Evolutionary conservation across 306 rosid species (phyloP).

Genomic region (Ceratonia siliqua): DNA sequence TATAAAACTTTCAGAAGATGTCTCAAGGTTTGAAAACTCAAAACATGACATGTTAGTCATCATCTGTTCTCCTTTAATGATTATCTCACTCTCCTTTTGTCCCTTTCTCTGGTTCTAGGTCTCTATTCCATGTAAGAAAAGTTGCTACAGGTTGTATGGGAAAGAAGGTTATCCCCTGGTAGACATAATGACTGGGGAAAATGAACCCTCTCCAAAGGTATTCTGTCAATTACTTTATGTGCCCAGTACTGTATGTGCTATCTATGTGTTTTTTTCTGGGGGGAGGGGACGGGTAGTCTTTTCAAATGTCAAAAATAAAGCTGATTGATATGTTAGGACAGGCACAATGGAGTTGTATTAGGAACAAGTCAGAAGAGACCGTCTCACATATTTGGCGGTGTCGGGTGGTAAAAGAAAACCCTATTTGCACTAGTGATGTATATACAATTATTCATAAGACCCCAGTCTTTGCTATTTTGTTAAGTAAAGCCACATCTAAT

Average conservation of each 20-base stretch:
- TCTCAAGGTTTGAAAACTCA: constrained; percentile 66
- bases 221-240: constrained; percentile 14
- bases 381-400: neutral
- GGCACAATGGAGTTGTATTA: neutral
- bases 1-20: constrained; percentile 83
- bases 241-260: neutral
- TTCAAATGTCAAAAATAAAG: neutral
- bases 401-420: neutral
- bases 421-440: neutral
- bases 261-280: neutral
- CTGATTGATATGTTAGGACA: neutral
- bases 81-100: neutral
- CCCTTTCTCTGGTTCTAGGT: constrained; percentile 52
- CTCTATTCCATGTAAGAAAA: constrained; percentile 84
- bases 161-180: constrained; percentile 81
- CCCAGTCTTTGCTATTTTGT: neutral
- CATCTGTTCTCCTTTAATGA: neutral
- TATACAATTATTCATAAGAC: neutral
- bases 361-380: neutral
- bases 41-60: neutral
- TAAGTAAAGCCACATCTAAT: neutral
- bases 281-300: neutral
- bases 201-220: constrained; percentile 85
- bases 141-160: constrained; percentile 71
- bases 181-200: constrained; percentile 79